Evolutionary conservation across 495 filamentous ascomycete species (phyloP), one percentile per base, ranked within the genome.

Genomic region (Pseudevernia furfuracea): DNA sequence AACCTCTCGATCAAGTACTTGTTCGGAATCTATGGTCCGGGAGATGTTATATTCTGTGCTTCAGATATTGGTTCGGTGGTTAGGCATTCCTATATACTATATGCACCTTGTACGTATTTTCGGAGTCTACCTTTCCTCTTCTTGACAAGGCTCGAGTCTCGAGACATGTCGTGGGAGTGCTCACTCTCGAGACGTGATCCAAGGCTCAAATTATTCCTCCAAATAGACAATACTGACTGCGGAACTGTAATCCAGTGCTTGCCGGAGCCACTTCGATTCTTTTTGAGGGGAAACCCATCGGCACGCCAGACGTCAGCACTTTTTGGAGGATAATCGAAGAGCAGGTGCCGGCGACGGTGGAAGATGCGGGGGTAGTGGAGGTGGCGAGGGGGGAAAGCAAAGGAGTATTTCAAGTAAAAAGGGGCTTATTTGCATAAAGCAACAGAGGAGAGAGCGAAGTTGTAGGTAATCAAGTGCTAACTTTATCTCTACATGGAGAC

Each of bases 221-320:
- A n/a, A n/a, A n/a, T n/a, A n/a, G n/a, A n/a, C n/a, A n/a, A n/a
- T n/a, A n/a, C n/a, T n/a, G n/a, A n/a, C n/a, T n/a, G n/a, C n/a
- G n/a, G n/a, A n/a, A n/a, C n/a, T n/a, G n/a, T n/a, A n/a, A n/a
- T n/a, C n/a, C 89, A 9, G 80, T 97, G 15, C 83, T 97, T 7
- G 82, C 87, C 5, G 92, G 92, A 12, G 92, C 91, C 8, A 87
- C 92, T 8, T 94, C 91, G 0, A 83, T 97, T 21, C 80, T 96
- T 3, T 96, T 90, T 71, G 92, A 96, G 76, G 92, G 92, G 4
- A 96, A 96, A 66, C 92, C 92, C 4, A 77, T 96, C 38, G 92
- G 92, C 5, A 97, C 93, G 0, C 92, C 92, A 0, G 84, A 96
- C 67, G 89, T 90, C 19, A 85, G 89, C 11, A 87, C 87, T 0